Evolutionary conservation across 1,139 yeast species (phyloP).

Genomic region (Candida sp.): DNA sequence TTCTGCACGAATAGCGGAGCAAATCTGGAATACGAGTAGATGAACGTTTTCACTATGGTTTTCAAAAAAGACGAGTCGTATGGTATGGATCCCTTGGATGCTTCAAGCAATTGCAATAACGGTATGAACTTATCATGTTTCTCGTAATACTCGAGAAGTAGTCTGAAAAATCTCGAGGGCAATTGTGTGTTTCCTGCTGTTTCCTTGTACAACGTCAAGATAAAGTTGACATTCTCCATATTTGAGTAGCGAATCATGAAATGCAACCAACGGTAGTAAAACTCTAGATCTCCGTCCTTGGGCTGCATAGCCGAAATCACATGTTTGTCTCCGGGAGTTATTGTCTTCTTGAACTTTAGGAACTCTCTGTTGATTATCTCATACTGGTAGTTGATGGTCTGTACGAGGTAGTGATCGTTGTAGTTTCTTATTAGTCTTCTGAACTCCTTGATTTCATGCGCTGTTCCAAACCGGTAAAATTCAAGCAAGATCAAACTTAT

Average conservation of each 20-base stretch:
- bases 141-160: constrained; percentile 19
- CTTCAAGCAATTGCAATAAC: constrained; percentile 12
- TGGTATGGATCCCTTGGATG: constrained; percentile 17
- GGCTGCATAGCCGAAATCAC: constrained; percentile 12
- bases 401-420: constrained; percentile 26
- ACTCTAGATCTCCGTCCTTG: constrained; percentile 8
- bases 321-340: constrained; percentile 27
- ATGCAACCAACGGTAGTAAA: constrained; percentile 17
- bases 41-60: constrained; percentile 32
- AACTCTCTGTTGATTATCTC: constrained; percentile 30
- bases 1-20: constrained; percentile 26
- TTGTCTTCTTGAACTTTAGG: constrained; percentile 25
- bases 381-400: constrained; percentile 26
- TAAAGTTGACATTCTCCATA: constrained; percentile 26
- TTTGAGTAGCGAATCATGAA: constrained; percentile 20
- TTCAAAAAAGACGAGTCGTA: constrained; percentile 23
- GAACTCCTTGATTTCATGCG: constrained; percentile 28
- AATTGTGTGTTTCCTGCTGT: background rate
- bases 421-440: constrained; percentile 24
- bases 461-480: constrained; percentile 33
- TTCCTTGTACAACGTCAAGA: constrained; percentile 19
- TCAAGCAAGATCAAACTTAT: constrained; percentile 32
- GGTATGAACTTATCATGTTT: constrained; percentile 16
- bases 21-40: constrained; percentile 38
- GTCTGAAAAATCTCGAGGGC: constrained; percentile 15